These are phyloP conservation scores for Schoenoplectus triqueter DNA, from an alignment of 202 grass and related monocot species.

Conservation along the genomic window DNA sequence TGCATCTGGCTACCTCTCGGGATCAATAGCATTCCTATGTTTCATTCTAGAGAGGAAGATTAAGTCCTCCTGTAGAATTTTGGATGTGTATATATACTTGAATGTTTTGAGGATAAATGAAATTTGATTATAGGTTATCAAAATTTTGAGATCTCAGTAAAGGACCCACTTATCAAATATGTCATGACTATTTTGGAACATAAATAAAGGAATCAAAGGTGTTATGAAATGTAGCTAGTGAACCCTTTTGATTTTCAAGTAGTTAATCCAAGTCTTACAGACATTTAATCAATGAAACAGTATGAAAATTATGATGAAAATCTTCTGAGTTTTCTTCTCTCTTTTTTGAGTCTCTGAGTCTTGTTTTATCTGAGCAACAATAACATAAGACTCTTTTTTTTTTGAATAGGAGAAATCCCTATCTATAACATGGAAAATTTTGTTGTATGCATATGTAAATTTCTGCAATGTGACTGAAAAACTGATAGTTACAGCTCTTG, in stretches of 20 bases:
- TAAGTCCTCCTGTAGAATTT: not conserved
- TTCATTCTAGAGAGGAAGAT: constrained; percentile 17
- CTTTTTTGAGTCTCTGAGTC: constrained; percentile 64
- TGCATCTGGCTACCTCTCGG: constrained; percentile 56
- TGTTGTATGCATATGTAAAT: constrained; percentile 32
- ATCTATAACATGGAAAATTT: not conserved
- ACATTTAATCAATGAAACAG: no score
- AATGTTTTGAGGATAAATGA: not conserved
- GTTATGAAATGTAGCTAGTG: no score
- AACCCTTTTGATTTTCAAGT: no score
- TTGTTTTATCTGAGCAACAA: constrained; percentile 45
- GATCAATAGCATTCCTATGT: constrained; percentile 42
- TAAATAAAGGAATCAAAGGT: not conserved
- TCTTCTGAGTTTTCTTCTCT: constrained; percentile 95
- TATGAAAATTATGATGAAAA: no score
- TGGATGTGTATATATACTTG: not conserved
- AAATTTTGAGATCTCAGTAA: not conserved
- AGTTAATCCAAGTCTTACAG: no score
- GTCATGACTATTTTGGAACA: not conserved
- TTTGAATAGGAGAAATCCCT: constrained; percentile 13
- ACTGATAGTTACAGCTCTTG: constrained; percentile 28
- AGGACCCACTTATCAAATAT: not conserved
- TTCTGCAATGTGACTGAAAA: constrained; percentile 36
- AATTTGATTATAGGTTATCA: not conserved
- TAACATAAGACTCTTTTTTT: constrained; percentile 42